Evolutionary conservation across 2,329 filamentous ascomycete genomes (phyloP), one percentile per base, ranked within the genome.

Genomic region (Aaosphaeria pasadenensis): DNA sequence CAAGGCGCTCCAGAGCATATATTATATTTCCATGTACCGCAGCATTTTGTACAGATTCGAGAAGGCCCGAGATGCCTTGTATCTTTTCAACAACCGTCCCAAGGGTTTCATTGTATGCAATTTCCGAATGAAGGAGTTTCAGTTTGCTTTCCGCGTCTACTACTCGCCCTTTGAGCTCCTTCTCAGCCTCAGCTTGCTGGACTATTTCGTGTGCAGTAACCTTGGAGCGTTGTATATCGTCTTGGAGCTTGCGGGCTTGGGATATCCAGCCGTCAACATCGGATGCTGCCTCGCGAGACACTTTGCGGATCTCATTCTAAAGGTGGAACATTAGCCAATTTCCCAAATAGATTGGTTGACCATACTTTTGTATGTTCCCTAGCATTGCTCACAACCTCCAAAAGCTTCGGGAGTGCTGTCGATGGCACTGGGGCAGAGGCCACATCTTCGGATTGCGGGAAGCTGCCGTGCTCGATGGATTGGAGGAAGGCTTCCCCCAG

Each of bases 221-320:
- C 60, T 89, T 86, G 28, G 90, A 92, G 42, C 83, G 82, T 60
- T 89, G 83, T 55, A 96, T 92, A 64, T 96, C 92, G 52, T 86
- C 82, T 67, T 95, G 89, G 6, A 96, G 81, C 45, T 86, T 83
- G 70, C 89, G 89, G 42, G 91, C 90, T 68, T 94, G 89, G 44
- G 79, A 74, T 48, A 95, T 88, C 92, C 92, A 97, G 44, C 85
- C 82, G 63, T 90, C 87, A 44, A 96, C 87, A 61, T 95, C 87
- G 36, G 85, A 82, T 48, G 86, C 87, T 13, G 85, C 87, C 56
- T 90, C 84, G 63, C 84, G 82, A 70, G 91, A 95, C 52, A 94
- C 82, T 24, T 76, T 70, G 55, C 85, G 86, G 49, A 97, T 87
- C 59, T 95, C 85, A 50, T 79, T 72, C 84, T 88, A 1, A 67